Evolutionary conservation across 257 asterid species (phyloP).

Genomic region (Solanum ossicruentum): DNA sequence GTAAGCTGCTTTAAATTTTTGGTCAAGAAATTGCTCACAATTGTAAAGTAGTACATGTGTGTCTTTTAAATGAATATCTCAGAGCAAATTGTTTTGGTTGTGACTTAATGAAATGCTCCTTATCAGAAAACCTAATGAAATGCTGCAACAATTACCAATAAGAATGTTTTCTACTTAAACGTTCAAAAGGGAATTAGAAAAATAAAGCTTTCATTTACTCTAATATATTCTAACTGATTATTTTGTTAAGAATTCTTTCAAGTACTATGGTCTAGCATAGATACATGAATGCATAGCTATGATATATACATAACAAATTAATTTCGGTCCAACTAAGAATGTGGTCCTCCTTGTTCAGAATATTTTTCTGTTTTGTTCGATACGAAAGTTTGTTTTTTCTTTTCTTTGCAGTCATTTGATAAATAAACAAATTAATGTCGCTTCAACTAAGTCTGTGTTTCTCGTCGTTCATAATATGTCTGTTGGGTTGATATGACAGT

Average conservation of each 20-base stretch:
- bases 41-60: neutral
- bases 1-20: conserved; percentile 23
- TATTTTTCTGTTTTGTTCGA: neutral
- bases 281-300: neutral
- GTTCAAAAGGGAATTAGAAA: neutral
- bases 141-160: neutral
- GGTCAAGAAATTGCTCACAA: neutral
- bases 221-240: neutral
- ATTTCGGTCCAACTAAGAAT: neutral
- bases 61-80: neutral
- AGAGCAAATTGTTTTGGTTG: neutral
- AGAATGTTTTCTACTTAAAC: neutral
- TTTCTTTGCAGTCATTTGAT: neutral
- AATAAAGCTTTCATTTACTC: neutral
- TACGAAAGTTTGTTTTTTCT: neutral
- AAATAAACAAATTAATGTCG: neutral
- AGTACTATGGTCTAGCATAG: neutral
- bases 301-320: neutral
- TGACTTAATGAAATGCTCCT: neutral
- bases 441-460: neutral
- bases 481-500: neutral
- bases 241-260: neutral
- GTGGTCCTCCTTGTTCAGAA: neutral
- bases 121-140: neutral
- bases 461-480: neutral